Evolutionary conservation across 2,329 filamentous ascomycete species (phyloP).

Genomic region (Didymella segeticola): DNA sequence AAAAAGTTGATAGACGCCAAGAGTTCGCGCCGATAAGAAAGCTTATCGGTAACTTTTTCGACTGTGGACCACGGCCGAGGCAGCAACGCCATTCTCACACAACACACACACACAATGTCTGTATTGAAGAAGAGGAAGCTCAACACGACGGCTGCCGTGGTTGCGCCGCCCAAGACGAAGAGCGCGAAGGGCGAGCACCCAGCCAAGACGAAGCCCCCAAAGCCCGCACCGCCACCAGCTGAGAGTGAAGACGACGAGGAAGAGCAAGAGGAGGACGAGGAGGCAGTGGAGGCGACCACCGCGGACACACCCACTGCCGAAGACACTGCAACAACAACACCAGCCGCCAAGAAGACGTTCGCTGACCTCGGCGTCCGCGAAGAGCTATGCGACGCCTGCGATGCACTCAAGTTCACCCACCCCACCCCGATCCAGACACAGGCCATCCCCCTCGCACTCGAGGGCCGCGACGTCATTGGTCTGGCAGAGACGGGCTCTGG

Average conservation of each 20-base stretch:
- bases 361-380: constrained; percentile 81
- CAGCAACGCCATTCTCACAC: constrained; percentile 1
- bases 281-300: not conserved
- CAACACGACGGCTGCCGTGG: constrained; percentile 21
- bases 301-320: constrained; percentile 10
- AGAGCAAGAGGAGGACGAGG: constrained; percentile 19
- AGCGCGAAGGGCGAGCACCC: constrained; percentile 2
- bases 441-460: constrained; percentile 80
- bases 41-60: constrained; percentile 25
- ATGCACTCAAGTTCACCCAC: constrained; percentile 77
- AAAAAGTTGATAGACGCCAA: constrained; percentile 16
- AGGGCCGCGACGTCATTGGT: constrained; percentile 87
- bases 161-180: constrained; percentile 11
- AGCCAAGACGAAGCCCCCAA: constrained; percentile 24
- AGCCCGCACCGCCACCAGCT: constrained; percentile 26
- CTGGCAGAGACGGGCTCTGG: constrained; percentile 94
- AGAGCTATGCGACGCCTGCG: constrained; percentile 87
- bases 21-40: constrained; percentile 23
- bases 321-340: not conserved
- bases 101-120: constrained; percentile 50
- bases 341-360: constrained; percentile 64
- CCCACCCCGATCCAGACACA: constrained; percentile 90
- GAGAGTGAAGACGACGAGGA: constrained; percentile 38
- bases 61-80: not conserved
- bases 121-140: constrained; percentile 54